These are phyloP conservation scores for Astrothelium subdiscretum DNA, from an alignment of 495 filamentous ascomycete genomes.

Conservation along the genomic window DNA sequence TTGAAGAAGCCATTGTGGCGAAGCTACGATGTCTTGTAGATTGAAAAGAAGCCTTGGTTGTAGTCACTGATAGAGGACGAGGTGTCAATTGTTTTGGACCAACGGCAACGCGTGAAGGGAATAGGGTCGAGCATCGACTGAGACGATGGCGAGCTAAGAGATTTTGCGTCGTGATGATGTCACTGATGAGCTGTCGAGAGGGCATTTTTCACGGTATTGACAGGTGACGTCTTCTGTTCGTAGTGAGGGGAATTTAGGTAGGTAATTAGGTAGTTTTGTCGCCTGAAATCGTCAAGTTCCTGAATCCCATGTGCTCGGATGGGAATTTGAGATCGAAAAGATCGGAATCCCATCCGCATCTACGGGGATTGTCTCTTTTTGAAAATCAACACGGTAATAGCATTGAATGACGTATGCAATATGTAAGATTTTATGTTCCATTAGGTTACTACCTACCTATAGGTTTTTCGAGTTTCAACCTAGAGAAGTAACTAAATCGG, in stretches of 20 bases:
- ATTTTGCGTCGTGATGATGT: background rate
- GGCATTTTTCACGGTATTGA: background rate
- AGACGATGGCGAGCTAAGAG: background rate
- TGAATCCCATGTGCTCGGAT: background rate
- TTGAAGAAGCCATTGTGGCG: conserved; percentile 10
- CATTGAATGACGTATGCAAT: conserved; percentile 1
- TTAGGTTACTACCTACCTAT: too few relatives aligned
- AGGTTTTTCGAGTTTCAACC: too few relatives aligned
- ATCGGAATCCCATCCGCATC: background rate
- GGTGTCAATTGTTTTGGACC: conserved; percentile 9
- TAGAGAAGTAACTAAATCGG: too few relatives aligned
- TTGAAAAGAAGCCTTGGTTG: background rate
- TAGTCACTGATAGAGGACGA: background rate
- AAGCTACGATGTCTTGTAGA: background rate
- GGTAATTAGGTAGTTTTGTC: too few relatives aligned
- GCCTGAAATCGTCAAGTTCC: background rate
- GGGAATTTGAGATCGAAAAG: background rate
- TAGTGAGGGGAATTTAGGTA: too few relatives aligned
- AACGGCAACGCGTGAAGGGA: background rate
- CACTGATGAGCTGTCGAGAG: background rate
- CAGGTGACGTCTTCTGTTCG: background rate
- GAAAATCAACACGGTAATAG: background rate
- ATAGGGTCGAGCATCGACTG: background rate
- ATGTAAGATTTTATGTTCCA: too few relatives aligned
- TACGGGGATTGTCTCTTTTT: background rate